Conservation (phyloP, 495 filamentous ascomycete species). For the Penicillium parvum region DNA sequence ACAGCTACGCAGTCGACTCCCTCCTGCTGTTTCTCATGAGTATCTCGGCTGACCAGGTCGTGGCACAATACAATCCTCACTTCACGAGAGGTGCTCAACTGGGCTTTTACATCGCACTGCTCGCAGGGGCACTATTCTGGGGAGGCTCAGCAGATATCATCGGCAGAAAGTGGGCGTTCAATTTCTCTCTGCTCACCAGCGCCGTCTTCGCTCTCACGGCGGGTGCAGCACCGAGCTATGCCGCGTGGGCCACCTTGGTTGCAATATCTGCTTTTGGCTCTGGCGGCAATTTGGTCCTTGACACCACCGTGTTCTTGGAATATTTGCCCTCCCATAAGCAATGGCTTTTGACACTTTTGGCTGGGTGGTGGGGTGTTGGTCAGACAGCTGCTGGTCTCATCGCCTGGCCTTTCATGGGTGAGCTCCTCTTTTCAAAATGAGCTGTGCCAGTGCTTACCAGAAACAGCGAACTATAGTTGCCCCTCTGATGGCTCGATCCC, state of each 20-base stretch:
- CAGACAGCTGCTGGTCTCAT: constrained; percentile 16
- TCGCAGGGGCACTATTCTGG: constrained; percentile 38
- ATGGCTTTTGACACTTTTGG: constrained; percentile 19
- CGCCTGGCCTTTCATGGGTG: constrained; percentile 18
- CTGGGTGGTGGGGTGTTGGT: constrained; percentile 20
- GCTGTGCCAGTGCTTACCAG: background rate
- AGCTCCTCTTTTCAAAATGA: background rate
- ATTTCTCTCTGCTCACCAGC: constrained; percentile 35
- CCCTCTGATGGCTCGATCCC: constrained; percentile 8
- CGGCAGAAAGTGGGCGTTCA: constrained; percentile 39
- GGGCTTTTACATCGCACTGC: constrained; percentile 20
- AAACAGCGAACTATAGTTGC: constrained; percentile 15
- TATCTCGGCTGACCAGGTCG: constrained; percentile 17
- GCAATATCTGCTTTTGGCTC: constrained; percentile 18
- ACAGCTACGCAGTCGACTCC: constrained; percentile 15
- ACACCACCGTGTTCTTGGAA: constrained; percentile 18
- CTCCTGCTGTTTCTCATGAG: constrained; percentile 17
- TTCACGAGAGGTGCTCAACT: constrained; percentile 14
- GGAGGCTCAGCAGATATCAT: constrained; percentile 40
- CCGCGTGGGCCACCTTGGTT: constrained; percentile 9
- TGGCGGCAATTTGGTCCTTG: constrained; percentile 16
- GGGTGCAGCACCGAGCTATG: constrained; percentile 14
- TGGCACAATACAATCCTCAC: constrained; percentile 14
- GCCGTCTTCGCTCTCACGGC: constrained; percentile 22
- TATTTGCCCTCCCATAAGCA: constrained; percentile 18